Conservation (phyloP, 305 asterid species). For the Rubia peregrina region DNA sequence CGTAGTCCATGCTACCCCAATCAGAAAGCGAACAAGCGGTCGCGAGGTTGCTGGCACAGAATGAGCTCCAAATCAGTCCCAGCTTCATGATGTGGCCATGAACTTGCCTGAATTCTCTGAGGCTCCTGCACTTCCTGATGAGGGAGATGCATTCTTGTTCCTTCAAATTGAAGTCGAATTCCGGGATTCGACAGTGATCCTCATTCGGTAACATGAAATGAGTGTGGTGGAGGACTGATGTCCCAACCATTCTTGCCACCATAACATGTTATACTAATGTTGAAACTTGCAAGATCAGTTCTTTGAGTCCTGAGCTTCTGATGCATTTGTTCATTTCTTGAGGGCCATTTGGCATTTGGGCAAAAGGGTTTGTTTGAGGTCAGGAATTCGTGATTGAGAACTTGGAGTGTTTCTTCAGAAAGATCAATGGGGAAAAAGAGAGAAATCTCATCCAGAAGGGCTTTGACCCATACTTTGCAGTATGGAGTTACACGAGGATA, state of each 20-base stretch:
- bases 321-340: constrained; percentile 5
- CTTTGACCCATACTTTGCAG: constrained; percentile 13
- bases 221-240: constrained; percentile 49
- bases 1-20: constrained; percentile 89
- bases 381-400: not conserved
- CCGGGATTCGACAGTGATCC: constrained; percentile 27
- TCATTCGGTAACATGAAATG: constrained; percentile 32
- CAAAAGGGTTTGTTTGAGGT: not conserved
- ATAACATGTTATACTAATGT: constrained; percentile 22
- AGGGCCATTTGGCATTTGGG: not conserved
- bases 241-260: constrained; percentile 47
- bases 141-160: constrained; percentile 59
- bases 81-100: constrained; percentile 56
- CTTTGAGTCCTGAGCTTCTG: not conserved
- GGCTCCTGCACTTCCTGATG: constrained; percentile 43
- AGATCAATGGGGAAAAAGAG: constrained; percentile 5
- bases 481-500: constrained; percentile 31
- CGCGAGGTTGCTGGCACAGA: constrained; percentile 58
- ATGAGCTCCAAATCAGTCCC: constrained; percentile 51
- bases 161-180: constrained; percentile 32
- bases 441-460: constrained; percentile 4
- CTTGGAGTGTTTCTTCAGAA: constrained; percentile 14
- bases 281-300: not conserved
- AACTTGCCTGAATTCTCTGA: constrained; percentile 56
- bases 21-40: constrained; percentile 66